A percentile compares a stretch with the other conserved stretches of the same genome.
phyloP scores from a whole-genome alignment of 2,329 filamentous ascomycete genomes.

The Hyphodiscus sp. region DNA sequence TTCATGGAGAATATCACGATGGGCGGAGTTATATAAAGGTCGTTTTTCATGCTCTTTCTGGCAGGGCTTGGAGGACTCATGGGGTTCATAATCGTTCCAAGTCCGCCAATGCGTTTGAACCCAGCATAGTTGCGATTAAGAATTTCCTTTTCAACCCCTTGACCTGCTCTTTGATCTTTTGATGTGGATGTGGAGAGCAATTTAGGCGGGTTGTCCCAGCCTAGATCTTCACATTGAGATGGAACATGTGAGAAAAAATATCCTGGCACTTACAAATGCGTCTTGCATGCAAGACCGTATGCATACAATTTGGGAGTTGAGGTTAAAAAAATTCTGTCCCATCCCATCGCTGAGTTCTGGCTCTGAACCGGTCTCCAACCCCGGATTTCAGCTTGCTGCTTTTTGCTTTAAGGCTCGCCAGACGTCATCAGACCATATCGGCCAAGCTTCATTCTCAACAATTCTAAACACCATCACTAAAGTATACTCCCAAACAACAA shows the following conservation, averaged over 20 bases:
- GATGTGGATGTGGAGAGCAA: not conserved
- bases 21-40: constrained; percentile 29
- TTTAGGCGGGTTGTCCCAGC: not conserved
- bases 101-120: constrained; percentile 25
- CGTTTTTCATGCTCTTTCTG: constrained; percentile 23
- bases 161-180: not conserved
- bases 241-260: not conserved
- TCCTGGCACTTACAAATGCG: not conserved
- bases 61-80: constrained; percentile 16
- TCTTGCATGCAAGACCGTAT: not conserved
- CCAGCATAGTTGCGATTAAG: constrained; percentile 28
- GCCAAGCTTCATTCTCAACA: not conserved
- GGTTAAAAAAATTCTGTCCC: not conserved
- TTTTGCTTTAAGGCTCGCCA: not conserved
- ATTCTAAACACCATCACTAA: not conserved
- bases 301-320: not conserved
- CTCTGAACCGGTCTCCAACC: not conserved
- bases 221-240: not conserved
- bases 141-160: constrained; percentile 14
- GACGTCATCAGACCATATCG: not conserved
- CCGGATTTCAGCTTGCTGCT: not conserved
- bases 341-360: not conserved
- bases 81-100: constrained; percentile 17
- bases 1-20: constrained; percentile 24
- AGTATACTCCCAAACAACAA: constrained; percentile 1